Evolutionary conservation across 495 filamentous ascomycete species (phyloP), one percentile per base, ranked within the genome.

Genomic region (Penicillium malachiteum): DNA sequence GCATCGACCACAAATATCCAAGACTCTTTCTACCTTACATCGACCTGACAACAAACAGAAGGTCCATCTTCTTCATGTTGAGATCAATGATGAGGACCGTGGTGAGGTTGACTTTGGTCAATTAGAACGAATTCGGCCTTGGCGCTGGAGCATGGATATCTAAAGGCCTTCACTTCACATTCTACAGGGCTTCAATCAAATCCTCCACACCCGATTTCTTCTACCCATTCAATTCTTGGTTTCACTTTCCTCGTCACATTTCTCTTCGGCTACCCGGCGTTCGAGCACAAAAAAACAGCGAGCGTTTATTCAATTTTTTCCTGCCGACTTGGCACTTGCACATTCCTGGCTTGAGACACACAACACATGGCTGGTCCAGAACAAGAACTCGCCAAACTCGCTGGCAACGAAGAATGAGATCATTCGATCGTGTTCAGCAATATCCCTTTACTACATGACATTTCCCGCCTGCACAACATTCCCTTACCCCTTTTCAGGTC

Each of bases 61-160:
- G 17, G 56, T 78, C 35, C 68, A 78, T 9, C 43, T 74, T 31
- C 41, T 77, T n/a, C 75, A 73, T 17, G 32, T 78, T 41, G 74
- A 77, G 62, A 71, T 78, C 54, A 74, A 70, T 42, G 72, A 76
- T 45, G 62, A 70, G 3, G 12, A 41, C 30, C 59, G 59, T 56
- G 67, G 72, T 26, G 72, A 77, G 37, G 49, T 77, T 37, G 69
- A 52, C 9, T 38, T 71, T 42, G 73, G 73, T 26, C 64, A 76
- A 43, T 56, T 76, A 14, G 71, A 78, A 62, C 71, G 61, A 37
- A 62, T 74, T 45, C 72, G 71, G 21, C 74, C 74, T 1, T 77
- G 70, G 69, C 71, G 75, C 55, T 78, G 75, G 75, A 78, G 75
- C 52, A 77, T 78, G 73, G 75, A 78, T 50, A 72, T 78, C 31